Conservation (phyloP, 169 alveolate species). For the Ichthyophthirius multifiliis region DNA sequence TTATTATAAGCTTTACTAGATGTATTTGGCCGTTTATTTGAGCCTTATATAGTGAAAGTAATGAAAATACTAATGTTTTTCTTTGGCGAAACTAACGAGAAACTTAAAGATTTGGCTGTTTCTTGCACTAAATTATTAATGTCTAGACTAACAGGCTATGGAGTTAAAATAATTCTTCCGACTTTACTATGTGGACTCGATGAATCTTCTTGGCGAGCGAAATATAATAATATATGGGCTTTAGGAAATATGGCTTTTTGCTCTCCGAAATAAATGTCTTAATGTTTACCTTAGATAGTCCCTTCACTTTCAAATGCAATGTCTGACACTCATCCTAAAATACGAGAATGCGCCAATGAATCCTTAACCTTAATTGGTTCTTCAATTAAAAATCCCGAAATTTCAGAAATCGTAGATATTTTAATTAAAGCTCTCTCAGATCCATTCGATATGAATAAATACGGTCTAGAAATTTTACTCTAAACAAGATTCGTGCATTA, state of each 20-base stretch:
- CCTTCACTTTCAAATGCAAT: conserved; percentile 44
- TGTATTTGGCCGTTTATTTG: conserved; percentile 52
- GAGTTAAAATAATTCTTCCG: conserved; percentile 59
- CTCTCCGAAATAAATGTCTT: conserved; percentile 63
- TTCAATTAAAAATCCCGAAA: conserved; percentile 82
- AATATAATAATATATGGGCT: conserved; percentile 59
- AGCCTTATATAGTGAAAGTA: conserved; percentile 38
- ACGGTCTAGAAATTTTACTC: conserved; percentile 66
- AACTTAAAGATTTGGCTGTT: conserved; percentile 55
- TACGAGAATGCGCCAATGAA: conserved; percentile 74
- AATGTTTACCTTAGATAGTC: conserved; percentile 62
- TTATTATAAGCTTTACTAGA: conserved; percentile 48
- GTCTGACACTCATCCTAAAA: conserved; percentile 84
- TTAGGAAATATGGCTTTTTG: conserved; percentile 73
- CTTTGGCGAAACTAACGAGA: conserved; percentile 53
- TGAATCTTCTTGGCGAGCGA: conserved; percentile 65
- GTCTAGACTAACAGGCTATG: conserved; percentile 54
- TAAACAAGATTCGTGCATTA: conserved; percentile 80
- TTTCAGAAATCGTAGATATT: conserved; percentile 65
- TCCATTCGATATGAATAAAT: conserved; percentile 65
- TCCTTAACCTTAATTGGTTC: conserved; percentile 78
- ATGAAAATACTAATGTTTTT: conserved; percentile 42
- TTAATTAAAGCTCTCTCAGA: conserved; percentile 70
- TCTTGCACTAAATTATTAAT: conserved; percentile 41
- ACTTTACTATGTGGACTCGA: conserved; percentile 59